phyloP scores from a whole-genome alignment of 2,329 filamentous ascomycete species.

The Penicillium sp. region DNA sequence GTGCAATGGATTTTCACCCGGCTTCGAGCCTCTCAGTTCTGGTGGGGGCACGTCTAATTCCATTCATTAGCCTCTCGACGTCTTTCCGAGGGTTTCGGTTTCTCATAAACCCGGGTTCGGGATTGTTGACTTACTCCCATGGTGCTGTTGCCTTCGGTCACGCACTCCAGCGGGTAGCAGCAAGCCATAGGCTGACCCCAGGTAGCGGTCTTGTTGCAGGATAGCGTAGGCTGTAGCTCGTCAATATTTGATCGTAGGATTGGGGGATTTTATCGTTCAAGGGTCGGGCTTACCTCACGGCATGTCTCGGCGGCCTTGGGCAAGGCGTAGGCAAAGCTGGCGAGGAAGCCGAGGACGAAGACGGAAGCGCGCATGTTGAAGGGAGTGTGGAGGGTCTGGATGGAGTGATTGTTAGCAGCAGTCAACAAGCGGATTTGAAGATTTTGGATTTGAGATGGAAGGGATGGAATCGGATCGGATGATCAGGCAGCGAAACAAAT shows the following conservation, averaged over 20 bases:
- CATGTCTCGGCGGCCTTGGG: conserved; percentile 9
- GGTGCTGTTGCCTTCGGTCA: not conserved
- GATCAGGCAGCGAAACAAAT: not conserved
- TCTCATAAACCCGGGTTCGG: not conserved
- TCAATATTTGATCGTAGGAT: not conserved
- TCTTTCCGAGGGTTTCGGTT: too few species aligned
- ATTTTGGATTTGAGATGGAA: too few species aligned
- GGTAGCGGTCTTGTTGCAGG: not conserved
- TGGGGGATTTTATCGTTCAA: not conserved
- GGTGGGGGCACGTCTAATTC: too few species aligned
- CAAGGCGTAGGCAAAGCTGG: conserved; percentile 11
- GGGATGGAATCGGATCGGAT: not conserved
- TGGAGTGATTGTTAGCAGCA: not conserved
- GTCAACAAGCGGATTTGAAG: not conserved
- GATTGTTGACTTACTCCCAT: not conserved
- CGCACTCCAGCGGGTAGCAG: not conserved
- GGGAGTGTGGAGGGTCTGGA: too few species aligned
- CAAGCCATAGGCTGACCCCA: not conserved
- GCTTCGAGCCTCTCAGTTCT: not conserved
- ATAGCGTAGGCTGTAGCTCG: not conserved
- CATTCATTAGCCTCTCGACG: too few species aligned
- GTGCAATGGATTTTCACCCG: too few species aligned
- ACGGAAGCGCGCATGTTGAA: conserved; percentile 16
- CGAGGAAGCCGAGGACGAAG: conserved; percentile 14
- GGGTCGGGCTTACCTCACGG: conserved; percentile 3